Evolutionary conservation across 202 grass and related monocot species (phyloP).

Genomic region (Elaeis oleifera): DNA sequence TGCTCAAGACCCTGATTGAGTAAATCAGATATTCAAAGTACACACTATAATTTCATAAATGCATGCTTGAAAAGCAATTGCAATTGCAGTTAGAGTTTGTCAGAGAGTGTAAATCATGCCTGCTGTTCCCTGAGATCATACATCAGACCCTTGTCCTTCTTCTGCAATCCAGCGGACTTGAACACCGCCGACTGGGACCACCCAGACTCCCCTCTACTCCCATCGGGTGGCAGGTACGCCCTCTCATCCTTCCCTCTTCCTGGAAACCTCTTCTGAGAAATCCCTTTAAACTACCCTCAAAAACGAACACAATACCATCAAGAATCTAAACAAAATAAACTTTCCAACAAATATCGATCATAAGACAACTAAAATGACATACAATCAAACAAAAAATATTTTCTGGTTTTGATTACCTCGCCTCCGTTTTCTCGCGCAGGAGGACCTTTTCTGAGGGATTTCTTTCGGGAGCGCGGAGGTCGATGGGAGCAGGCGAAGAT

Average conservation of each 20-base stretch:
- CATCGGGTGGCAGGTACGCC: not conserved
- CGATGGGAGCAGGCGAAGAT: slow-evolving; percentile 37
- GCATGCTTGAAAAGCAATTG: too few species aligned
- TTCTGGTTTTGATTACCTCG: slow-evolving; percentile 13
- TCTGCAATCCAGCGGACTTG: slow-evolving; percentile 19
- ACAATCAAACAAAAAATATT: not conserved
- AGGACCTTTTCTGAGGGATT: slow-evolving; percentile 12
- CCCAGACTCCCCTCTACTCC: not conserved
- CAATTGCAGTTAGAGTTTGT: too few species aligned
- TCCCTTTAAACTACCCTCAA: slow-evolving; percentile 22
- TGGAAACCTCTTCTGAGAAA: slow-evolving; percentile 34
- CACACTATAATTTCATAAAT: too few species aligned
- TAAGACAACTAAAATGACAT: not conserved
- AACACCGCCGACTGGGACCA: slow-evolving; percentile 10
- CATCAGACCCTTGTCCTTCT: slow-evolving; percentile 28
- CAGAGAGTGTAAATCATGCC: slow-evolving; percentile 6
- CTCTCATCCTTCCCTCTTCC: slow-evolving; percentile 30
- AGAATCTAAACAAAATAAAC: slow-evolving; percentile 1
- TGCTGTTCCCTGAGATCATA: slow-evolving; percentile 31
- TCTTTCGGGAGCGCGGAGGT: slow-evolving; percentile 22
- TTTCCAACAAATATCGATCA: not conserved
- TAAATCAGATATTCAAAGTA: too few species aligned
- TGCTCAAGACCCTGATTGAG: too few species aligned
- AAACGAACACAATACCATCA: not conserved
- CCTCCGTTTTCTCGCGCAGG: slow-evolving; percentile 22